Evolutionary conservation across 2,329 filamentous ascomycete species (phyloP).

Genomic region (Hymenoscyphus salicellus): DNA sequence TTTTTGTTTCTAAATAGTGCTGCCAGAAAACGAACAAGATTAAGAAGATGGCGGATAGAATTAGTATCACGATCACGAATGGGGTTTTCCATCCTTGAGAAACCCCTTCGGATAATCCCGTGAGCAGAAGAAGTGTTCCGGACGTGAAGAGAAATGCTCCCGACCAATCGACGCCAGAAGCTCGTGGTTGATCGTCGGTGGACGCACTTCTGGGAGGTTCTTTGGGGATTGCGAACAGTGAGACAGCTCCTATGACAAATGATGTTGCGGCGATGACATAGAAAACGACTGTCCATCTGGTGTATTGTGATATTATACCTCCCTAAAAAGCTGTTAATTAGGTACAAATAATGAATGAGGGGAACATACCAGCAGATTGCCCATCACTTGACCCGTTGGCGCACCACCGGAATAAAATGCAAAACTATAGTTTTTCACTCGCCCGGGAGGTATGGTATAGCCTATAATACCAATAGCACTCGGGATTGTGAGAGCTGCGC

Average conservation of each 20-base stretch:
- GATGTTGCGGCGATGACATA: slow-evolving; percentile 61
- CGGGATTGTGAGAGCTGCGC: slow-evolving; percentile 62
- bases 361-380: slow-evolving; percentile 44
- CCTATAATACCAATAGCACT: slow-evolving; percentile 69
- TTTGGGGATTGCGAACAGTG: slow-evolving; percentile 58
- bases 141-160: slow-evolving; percentile 61
- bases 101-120: slow-evolving; percentile 67
- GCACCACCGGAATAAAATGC: slow-evolving; percentile 62
- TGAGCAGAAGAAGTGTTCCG: slow-evolving; percentile 60
- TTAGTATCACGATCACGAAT: slow-evolving; percentile 49
- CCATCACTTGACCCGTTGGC: slow-evolving; percentile 61
- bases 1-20: slow-evolving; percentile 53
- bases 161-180: slow-evolving; percentile 60
- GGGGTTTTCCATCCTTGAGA: slow-evolving; percentile 64
- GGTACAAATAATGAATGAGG: background rate
- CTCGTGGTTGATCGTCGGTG: slow-evolving; percentile 19
- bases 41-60: slow-evolving; percentile 56
- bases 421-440: slow-evolving; percentile 69
- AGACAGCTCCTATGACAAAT: slow-evolving; percentile 53
- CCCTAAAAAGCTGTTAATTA: slow-evolving; percentile 46
- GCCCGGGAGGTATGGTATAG: slow-evolving; percentile 63
- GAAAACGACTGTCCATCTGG: slow-evolving; percentile 66
- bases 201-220: slow-evolving; percentile 38
- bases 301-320: slow-evolving; percentile 58
- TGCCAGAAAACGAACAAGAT: slow-evolving; percentile 40